Conservation (phyloP, 176 grass and related monocot genomes). For the Hordeum marinum region DNA sequence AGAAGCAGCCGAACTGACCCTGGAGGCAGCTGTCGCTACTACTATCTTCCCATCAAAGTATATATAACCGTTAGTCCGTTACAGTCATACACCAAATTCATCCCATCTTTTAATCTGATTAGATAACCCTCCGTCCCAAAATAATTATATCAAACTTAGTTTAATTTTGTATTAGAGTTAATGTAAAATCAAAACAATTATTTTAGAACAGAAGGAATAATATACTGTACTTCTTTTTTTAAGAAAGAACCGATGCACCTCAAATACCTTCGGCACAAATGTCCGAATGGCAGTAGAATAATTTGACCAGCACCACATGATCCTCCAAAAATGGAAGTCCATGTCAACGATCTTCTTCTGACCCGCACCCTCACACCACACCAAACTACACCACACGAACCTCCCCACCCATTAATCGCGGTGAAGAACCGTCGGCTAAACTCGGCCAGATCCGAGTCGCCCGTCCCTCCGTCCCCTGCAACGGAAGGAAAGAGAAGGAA, state of each 20-base stretch:
- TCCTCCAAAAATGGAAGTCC: background rate
- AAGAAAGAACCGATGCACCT: background rate
- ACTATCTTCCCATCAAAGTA: background rate
- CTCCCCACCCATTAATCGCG: background rate
- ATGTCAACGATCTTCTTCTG: background rate
- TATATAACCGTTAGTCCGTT: background rate
- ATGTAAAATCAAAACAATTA: no score
- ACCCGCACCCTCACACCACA: no score
- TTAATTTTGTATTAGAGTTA: no score
- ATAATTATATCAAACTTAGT: no score
- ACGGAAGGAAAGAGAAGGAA: conserved; percentile 1
- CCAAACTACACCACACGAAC: background rate
- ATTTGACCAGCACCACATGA: conserved; percentile 18
- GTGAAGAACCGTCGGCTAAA: background rate
- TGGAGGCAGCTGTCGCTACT: background rate
- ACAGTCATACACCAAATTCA: background rate
- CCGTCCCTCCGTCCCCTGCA: background rate
- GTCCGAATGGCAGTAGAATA: background rate
- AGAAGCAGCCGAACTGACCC: background rate
- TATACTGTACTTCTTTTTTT: background rate
- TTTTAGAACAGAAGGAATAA: no score
- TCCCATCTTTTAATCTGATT: background rate
- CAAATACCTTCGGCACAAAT: background rate
- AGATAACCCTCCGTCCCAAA: no score
- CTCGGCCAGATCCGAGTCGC: background rate